A percentile compares a stretch with the other conserved stretches of the same genome.
Conservation (phyloP, 2,329 filamentous ascomycete species). For the Exophiala viscosa region DNA sequence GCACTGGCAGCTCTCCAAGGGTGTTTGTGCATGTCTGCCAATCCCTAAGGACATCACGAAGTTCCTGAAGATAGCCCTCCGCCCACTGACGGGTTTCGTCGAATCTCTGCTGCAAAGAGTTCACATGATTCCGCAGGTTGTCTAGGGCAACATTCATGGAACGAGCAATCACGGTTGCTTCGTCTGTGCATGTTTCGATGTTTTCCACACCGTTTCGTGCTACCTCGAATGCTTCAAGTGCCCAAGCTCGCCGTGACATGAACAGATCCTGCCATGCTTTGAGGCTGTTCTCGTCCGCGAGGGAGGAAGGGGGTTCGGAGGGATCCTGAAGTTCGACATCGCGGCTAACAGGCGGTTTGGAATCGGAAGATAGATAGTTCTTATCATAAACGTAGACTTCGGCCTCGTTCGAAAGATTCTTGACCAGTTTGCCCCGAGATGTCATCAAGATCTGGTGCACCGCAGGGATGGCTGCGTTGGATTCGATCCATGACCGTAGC, state of each 20-base stretch:
- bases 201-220: slow-evolving; percentile 64
- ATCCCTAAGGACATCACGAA: slow-evolving; percentile 41
- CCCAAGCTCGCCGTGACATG: slow-evolving; percentile 76
- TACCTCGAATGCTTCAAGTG: slow-evolving; percentile 64
- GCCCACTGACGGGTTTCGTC: slow-evolving; percentile 47
- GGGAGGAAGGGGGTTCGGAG: slow-evolving; percentile 68
- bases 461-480: slow-evolving; percentile 67
- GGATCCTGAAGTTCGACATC: slow-evolving; percentile 56
- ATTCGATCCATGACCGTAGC: slow-evolving; percentile 75
- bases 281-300: slow-evolving; percentile 73
- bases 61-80: slow-evolving; percentile 42
- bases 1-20: slow-evolving; percentile 41
- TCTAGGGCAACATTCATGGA: slow-evolving; percentile 80
- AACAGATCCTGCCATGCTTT: slow-evolving; percentile 87
- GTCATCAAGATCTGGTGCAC: slow-evolving; percentile 86
- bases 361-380: slow-evolving; percentile 56
- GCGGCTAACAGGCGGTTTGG: slow-evolving; percentile 49
- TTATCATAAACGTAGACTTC: slow-evolving; percentile 94
- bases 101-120: slow-evolving; percentile 43
- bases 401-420: slow-evolving; percentile 62
- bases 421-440: slow-evolving; percentile 75
- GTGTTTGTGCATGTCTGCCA: slow-evolving; percentile 39
- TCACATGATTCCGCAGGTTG: slow-evolving; percentile 57
- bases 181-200: slow-evolving; percentile 44
- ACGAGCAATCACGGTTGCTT: slow-evolving; percentile 72